A percentile compares a stretch with the other conserved stretches of the same genome.
Conservation (phyloP, 2,329 filamentous ascomycete species). For the Verticillium alfalfae region DNA sequence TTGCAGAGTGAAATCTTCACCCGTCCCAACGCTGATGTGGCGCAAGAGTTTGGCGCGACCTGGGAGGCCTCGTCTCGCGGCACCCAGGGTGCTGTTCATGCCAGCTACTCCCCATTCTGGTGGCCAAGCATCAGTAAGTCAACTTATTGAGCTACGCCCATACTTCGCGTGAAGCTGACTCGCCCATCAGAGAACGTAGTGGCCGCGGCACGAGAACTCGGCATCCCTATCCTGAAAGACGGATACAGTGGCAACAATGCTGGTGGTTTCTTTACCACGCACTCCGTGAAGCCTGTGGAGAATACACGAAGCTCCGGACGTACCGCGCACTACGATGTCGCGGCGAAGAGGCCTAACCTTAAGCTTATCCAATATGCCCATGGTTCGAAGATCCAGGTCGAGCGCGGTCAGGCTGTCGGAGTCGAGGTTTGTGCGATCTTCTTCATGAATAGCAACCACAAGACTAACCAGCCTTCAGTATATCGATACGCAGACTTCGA, state of each 20-base stretch:
- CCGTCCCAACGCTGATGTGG: conserved; percentile 16
- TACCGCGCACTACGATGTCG: conserved; percentile 18
- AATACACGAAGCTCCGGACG: conserved; percentile 19
- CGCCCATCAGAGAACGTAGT: conserved; percentile 10
- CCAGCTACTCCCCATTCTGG: conserved; percentile 22
- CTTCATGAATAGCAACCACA: too few species aligned
- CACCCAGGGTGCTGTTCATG: conserved; percentile 17
- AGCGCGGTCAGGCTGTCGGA: not conserved
- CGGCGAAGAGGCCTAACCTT: not conserved
- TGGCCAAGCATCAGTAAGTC: conserved; percentile 19
- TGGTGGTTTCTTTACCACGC: conserved; percentile 15
- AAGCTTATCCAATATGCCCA: not conserved
- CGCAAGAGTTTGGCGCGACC: conserved; percentile 18
- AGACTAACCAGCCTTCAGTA: conserved; percentile 1
- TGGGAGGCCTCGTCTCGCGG: conserved; percentile 18
- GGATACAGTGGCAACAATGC: conserved; percentile 10
- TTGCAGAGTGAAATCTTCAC: conserved; percentile 11
- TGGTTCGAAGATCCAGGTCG: not conserved
- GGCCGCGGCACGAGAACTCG: conserved; percentile 12
- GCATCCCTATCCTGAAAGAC: conserved; percentile 9
- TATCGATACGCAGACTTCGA: conserved; percentile 1
- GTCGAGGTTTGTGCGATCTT: not conserved
- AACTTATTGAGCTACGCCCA: too few species aligned
- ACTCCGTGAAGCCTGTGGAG: conserved; percentile 16
- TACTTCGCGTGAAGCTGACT: too few species aligned